Percentiles rank a stretch among this genome's conserved stretches.
phyloP scores from a whole-genome alignment of 2,329 filamentous ascomycete species.

The Chrysoporthe puriensis region DNA sequence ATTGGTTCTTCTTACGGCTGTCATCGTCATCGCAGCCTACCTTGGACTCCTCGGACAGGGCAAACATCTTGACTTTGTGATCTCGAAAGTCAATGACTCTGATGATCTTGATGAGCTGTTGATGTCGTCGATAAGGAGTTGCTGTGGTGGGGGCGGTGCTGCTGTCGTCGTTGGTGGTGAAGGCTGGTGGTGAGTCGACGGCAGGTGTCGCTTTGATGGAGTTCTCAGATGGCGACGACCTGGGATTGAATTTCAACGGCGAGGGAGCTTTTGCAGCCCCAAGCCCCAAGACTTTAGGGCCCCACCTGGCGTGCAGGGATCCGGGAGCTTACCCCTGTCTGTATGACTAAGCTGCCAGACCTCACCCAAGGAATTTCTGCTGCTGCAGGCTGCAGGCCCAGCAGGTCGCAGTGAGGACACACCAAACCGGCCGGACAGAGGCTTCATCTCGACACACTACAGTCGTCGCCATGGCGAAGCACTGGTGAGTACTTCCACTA shows the following conservation, averaged over 20 bases:
- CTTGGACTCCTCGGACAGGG: conserved; percentile 96
- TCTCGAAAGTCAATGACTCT: not conserved
- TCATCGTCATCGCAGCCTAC: conserved; percentile 49
- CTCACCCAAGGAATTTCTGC: not conserved
- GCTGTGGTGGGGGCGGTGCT: not conserved
- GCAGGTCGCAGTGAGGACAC: not conserved
- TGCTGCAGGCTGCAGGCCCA: not conserved
- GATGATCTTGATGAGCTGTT: not conserved
- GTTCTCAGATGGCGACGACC: conserved; percentile 23
- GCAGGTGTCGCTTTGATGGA: conserved; percentile 14
- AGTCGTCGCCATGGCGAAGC: conserved; percentile 35
- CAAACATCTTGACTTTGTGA: conserved; percentile 52
- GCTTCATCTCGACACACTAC: conserved; percentile 1
- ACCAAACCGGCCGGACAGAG: not conserved
- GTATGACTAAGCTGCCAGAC: conserved; percentile 9
- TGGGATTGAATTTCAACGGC: conserved; percentile 4
- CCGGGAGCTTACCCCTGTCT: not conserved
- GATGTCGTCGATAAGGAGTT: not conserved
- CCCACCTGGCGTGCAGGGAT: not conserved
- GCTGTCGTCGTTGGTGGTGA: conserved; percentile 15
- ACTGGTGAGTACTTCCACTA: conserved; percentile 33
- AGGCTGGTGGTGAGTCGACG: conserved; percentile 9
- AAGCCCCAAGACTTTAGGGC: conserved; percentile 1
- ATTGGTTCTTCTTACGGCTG: not conserved
- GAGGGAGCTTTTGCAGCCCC: not conserved